Conservation (phyloP, 352 stramenopile species). For the Pythium brachiatum region DNA sequence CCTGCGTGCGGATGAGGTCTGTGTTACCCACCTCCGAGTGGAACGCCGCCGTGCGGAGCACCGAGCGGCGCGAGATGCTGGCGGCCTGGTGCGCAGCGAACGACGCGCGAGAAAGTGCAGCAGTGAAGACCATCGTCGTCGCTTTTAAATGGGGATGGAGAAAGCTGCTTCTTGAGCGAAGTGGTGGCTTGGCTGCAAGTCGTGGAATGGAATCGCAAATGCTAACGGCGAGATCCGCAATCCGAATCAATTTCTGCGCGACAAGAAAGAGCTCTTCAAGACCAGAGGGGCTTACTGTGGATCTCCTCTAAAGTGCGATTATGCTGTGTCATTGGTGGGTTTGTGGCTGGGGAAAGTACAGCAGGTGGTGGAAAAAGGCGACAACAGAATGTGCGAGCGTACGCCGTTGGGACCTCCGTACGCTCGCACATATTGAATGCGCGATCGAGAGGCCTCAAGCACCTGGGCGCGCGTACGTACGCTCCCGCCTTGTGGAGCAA, state of each 20-base stretch:
- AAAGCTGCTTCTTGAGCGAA: not conserved
- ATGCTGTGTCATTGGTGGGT: not conserved
- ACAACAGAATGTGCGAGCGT: not conserved
- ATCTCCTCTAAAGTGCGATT: not conserved
- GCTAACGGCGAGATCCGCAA: too few species aligned
- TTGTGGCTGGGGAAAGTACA: not conserved
- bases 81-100: not conserved
- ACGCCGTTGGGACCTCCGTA: not conserved
- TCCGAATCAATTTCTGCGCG: too few species aligned
- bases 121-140: not conserved
- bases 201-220: conserved; percentile 1
- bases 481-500: not conserved
- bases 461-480: not conserved
- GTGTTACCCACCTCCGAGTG: conserved; percentile 59
- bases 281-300: not conserved
- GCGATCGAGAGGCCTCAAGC: not conserved
- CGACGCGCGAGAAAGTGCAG: conserved; percentile 1
- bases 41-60: conserved; percentile 25
- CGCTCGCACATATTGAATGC: conserved; percentile 4
- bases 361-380: conserved; percentile 2
- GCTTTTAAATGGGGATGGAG: not conserved
- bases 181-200: not conserved
- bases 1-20: conserved; percentile 67
- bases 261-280: not conserved
- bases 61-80: not conserved